Evolutionary conservation across 768 basidiomycete genomes (phyloP).

Genomic region (Strobilomyces confusus): DNA sequence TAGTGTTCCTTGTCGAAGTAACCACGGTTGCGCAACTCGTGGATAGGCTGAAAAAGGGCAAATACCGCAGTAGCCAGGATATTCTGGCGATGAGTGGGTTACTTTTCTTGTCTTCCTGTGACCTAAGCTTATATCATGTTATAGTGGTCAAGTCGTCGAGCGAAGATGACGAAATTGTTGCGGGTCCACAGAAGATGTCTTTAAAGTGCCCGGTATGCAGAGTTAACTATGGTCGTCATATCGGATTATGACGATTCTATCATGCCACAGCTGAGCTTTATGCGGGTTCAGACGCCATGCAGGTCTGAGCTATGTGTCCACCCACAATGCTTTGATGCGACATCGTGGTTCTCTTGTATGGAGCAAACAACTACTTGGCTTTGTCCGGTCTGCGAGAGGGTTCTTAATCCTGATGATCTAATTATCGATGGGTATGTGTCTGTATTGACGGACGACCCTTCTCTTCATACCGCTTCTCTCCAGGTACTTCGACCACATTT

Average conservation of each 20-base stretch:
- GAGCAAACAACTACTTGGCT: slow-evolving; percentile 95
- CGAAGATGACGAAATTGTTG: slow-evolving; percentile 89
- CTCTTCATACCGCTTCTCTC: not conserved
- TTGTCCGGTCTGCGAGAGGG: slow-evolving; percentile 89
- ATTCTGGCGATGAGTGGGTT: slow-evolving; percentile 65
- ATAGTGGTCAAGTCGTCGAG: slow-evolving; percentile 55
- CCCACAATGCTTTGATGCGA: slow-evolving; percentile 92
- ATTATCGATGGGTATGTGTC: slow-evolving; percentile 82
- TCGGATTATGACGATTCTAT: not conserved
- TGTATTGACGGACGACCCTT: not conserved
- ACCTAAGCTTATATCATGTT: slow-evolving; percentile 1
- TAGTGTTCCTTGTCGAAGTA: slow-evolving; percentile 80
- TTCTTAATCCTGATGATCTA: slow-evolving; percentile 73
- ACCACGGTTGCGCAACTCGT: slow-evolving; percentile 70
- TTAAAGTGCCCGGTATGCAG: slow-evolving; percentile 86
- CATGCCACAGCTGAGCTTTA: slow-evolving; percentile 66
- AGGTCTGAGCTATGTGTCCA: slow-evolving; percentile 88
- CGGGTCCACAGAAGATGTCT: slow-evolving; percentile 86
- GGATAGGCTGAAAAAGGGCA: slow-evolving; percentile 62
- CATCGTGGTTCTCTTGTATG: slow-evolving; percentile 92
- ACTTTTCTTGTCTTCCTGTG: not conserved
- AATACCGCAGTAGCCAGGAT: slow-evolving; percentile 58
- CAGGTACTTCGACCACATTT: slow-evolving; percentile 86
- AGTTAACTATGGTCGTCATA: not conserved
- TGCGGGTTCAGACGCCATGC: slow-evolving; percentile 78